These are phyloP conservation scores for Hymenoscyphus linearis DNA, from an alignment of 2,329 filamentous ascomycete species.

Conservation along the genomic window DNA sequence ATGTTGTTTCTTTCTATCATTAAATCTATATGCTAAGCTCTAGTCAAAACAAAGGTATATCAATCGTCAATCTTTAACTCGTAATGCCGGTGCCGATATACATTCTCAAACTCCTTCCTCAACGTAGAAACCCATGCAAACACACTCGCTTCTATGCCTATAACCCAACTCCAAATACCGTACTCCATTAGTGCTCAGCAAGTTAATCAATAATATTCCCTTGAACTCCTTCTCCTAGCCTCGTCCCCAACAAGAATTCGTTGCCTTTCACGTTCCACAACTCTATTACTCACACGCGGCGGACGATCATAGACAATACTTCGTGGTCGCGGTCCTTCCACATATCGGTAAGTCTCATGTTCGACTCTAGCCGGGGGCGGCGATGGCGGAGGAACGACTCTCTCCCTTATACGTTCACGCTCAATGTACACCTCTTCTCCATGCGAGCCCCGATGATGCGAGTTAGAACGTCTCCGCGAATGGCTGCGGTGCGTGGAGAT, in stretches of 20 bases:
- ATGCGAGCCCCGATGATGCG: neutral
- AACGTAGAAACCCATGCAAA: neutral
- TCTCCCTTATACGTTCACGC: slow-evolving; percentile 20
- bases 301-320: slow-evolving; percentile 25
- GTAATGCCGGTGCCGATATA: neutral
- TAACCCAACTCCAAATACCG: neutral
- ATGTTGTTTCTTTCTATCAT: neutral
- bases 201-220: slow-evolving; percentile 24
- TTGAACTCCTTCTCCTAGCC: slow-evolving; percentile 19
- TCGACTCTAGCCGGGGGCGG: slow-evolving; percentile 6
- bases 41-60: neutral
- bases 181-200: neutral
- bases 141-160: neutral
- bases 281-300: slow-evolving; percentile 16
- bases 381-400: slow-evolving; percentile 5
- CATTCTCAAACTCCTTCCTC: neutral
- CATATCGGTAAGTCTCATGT: slow-evolving; percentile 24
- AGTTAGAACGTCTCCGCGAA: neutral
- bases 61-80: neutral
- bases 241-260: slow-evolving; percentile 25
- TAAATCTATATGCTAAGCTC: neutral
- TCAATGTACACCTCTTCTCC: slow-evolving; percentile 27
- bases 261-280: slow-evolving; percentile 20
- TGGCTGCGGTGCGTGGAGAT: neutral
- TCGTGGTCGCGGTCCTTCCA: slow-evolving; percentile 12